phyloP scores from a whole-genome alignment of 202 grass and related monocot species.

The Bolboschoenoplectus hybrid region DNA sequence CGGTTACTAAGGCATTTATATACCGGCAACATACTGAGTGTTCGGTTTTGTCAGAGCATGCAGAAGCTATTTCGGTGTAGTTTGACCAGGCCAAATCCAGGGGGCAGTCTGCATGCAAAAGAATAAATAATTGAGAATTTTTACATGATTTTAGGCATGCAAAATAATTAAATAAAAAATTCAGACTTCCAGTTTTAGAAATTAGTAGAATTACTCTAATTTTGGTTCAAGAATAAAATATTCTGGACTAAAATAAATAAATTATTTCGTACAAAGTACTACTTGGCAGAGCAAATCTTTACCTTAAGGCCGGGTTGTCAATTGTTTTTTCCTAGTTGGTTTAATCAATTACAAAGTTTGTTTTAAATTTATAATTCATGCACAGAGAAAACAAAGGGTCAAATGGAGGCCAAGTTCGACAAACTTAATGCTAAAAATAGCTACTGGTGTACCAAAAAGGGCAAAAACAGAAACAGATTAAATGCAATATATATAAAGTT shows the following conservation, averaged over 20 bases:
- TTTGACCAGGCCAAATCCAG: slow-evolving; percentile 92
- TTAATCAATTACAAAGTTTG: slow-evolving; percentile 9
- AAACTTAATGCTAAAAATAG: slow-evolving; percentile 10
- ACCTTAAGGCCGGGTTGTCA: slow-evolving; percentile 13
- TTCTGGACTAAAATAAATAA: slow-evolving; percentile 15
- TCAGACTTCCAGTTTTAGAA: background rate
- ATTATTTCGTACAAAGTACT: slow-evolving; percentile 11
- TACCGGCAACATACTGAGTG: slow-evolving; percentile 89
- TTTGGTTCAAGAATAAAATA: background rate
- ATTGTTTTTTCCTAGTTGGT: background rate
- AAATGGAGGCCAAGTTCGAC: background rate
- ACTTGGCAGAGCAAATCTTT: slow-evolving; percentile 27
- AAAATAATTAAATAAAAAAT: background rate
- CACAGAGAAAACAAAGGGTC: background rate
- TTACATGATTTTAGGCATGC: background rate
- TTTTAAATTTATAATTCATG: background rate
- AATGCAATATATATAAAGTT: slow-evolving; percentile 23
- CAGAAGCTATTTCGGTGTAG: slow-evolving; percentile 59
- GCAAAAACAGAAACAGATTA: background rate
- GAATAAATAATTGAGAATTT: background rate
- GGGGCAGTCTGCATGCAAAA: slow-evolving; percentile 69
- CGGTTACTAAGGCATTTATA: slow-evolving; percentile 77
- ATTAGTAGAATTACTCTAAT: slow-evolving; percentile 6
- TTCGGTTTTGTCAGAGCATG: slow-evolving; percentile 70
- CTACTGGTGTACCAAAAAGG: slow-evolving; percentile 1